phyloP scores from a whole-genome alignment of 768 basidiomycete genomes.

The Mycena leptocephala region DNA sequence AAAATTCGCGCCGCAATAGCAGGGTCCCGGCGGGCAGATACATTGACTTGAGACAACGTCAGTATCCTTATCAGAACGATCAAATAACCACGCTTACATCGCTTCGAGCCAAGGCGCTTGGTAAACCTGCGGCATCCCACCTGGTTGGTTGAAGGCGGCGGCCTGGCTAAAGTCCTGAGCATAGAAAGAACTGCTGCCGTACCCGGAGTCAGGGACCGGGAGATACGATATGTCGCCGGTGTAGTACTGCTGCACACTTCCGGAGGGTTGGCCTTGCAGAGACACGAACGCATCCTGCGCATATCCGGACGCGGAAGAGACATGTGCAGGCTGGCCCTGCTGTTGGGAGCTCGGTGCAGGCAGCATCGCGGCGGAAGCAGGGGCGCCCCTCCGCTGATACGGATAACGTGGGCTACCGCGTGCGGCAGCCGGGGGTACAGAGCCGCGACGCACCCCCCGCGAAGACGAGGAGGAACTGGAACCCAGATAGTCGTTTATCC shows the following conservation, averaged over 20 bases:
- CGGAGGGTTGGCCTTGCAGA: not conserved
- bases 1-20: not conserved
- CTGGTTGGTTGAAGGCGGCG: not conserved
- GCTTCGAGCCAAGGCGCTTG: not conserved
- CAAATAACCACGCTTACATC: not conserved
- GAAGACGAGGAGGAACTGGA: not conserved
- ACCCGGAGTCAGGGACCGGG: not conserved
- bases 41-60: not conserved
- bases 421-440: not conserved
- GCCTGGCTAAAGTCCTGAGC: not conserved
- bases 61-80: not conserved
- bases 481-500: not conserved
- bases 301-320: not conserved
- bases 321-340: not conserved
- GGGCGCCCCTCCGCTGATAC: not conserved
- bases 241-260: not conserved
- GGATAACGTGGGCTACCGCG: not conserved
- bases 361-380: not conserved
- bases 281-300: not conserved
- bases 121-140: not conserved
- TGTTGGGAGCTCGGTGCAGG: not conserved
- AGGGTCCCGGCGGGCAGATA: not conserved
- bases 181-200: not conserved
- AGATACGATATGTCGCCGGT: not conserved
- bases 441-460: not conserved